phyloP scores from a whole-genome alignment of 2,329 filamentous ascomycete genomes.

The Calonectria honghensis region DNA sequence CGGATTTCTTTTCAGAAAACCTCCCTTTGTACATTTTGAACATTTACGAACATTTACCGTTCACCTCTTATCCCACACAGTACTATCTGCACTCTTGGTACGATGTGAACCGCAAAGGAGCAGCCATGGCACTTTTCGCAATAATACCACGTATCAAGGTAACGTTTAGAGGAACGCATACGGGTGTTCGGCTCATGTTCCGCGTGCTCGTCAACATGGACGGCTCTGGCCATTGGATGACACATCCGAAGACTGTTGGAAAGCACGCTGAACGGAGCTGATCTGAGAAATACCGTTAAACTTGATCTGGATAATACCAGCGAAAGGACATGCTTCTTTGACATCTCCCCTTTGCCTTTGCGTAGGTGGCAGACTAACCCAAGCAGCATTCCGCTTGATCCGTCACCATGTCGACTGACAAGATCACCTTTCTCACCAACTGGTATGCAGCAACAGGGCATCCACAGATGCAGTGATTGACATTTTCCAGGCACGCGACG shows the following conservation, averaged over 20 bases:
- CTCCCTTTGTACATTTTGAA: background rate
- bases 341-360: slow-evolving; percentile 57
- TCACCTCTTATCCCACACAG: background rate
- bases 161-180: slow-evolving; percentile 68
- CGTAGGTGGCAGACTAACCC: slow-evolving; percentile 67
- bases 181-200: slow-evolving; percentile 64
- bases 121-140: slow-evolving; percentile 54
- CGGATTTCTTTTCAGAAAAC: no score
- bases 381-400: slow-evolving; percentile 65
- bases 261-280: slow-evolving; percentile 56
- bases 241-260: slow-evolving; percentile 17
- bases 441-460: slow-evolving; percentile 71
- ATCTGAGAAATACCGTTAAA: slow-evolving; percentile 88
- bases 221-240: slow-evolving; percentile 5
- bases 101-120: slow-evolving; percentile 52
- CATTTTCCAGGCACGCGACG: slow-evolving; percentile 80
- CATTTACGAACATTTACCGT: background rate
- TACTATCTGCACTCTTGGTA: slow-evolving; percentile 45
- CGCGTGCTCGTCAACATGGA: slow-evolving; percentile 29
- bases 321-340: slow-evolving; percentile 90
- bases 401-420: slow-evolving; percentile 84
- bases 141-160: slow-evolving; percentile 63
- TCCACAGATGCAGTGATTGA: slow-evolving; percentile 52
- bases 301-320: slow-evolving; percentile 93
- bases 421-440: slow-evolving; percentile 90